Evolutionary conservation across 345 rosid species (phyloP), one percentile per base, ranked within the genome.

Genomic region (Salix koriyanagi): DNA sequence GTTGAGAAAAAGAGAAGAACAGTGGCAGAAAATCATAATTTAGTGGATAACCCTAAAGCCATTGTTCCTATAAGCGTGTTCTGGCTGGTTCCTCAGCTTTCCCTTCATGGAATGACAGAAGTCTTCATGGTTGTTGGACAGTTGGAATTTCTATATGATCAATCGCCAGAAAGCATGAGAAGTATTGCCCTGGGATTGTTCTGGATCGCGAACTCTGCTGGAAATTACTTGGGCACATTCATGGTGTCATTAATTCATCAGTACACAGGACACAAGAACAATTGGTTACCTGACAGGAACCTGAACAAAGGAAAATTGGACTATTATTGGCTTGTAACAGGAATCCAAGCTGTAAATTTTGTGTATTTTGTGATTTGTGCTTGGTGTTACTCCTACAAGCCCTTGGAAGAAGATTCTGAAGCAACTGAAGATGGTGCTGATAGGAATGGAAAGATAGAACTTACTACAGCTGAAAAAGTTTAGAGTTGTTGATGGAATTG

Each of bases 81-180:
- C 67, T 90, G 94, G 92, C 79, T 89, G 50, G 86, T 90, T 58
- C 94, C 94, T 10, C 94, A 90, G 71, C 87, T 56, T 67, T 76
- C 85, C 79, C 13, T 90, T 52, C 94, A 89, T 37, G 94, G 92
- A 16, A 44, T 85, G 0, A 85, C 84, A 1, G 92, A 90, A 71
- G 89, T 86, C 9, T 90, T 90, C 82, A 82, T 75, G 85, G 74
- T 84, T 1, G 89, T 88, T 2, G 94, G 94, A 14, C 94, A 87
- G 70, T 75, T 87, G 60, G 94, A 90, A 72, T 90, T 90, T 65
- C 82, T 90, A 0, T 90, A 89, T 18, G 90, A 90, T 71, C 92
- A 90, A 74, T 86, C 94, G 1, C 94, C 92, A 0, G 94, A 90
- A 79, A 87, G 92, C 87, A 88, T 90, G 92, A 86, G 90, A 68